Evolutionary conservation across 2,329 filamentous ascomycete genomes (phyloP), one percentile per base, ranked within the genome.

Genomic region (Trichoderma hamatum): DNA sequence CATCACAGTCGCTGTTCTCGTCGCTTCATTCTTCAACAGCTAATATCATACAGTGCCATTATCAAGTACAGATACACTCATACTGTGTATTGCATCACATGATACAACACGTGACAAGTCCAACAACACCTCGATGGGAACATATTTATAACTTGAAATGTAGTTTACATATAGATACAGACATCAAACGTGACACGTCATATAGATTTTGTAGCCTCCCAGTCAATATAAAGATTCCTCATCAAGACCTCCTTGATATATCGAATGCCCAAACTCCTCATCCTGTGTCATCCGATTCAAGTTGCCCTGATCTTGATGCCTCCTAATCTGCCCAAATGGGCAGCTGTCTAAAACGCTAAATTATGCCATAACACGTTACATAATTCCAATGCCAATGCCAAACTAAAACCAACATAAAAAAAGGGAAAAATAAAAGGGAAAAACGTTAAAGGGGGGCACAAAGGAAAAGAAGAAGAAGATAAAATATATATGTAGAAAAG

Each of bases 321-420:
- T 65, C 69, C 69, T 39, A 34, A 63, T 73, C 71, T 69, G 72
- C 72, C 73, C 63, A 68, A 46, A 14, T 28, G 59, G 30, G 32
- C 55, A 60, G 52, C 36, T 16, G 39, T 67, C 66, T 69, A 66
- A 71, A 43, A 68, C 71, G 71, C 71, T 70, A 67, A 54, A 46
- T n/a, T 55, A 72, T 72, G 69, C 46, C 69, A 70, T 69, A 61
- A 69, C 61, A 58, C 60, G 61, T 28, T 63, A 54, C 11, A 60
- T 34, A 34, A 55, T 61, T 64, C 21, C 54, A 56, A 65, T 61
- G 58, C 36, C 46, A 16, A 13, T 11, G 16, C 19, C 52, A 56
- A 24, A 21, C 13, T n/a, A 67, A 59, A 39, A 55, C 30, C n/a
- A 11, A 30, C 46, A 39, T 5, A 19, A 7, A 39, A 52, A 24